Conservation (phyloP, 2,329 filamentous ascomycete genomes). For the Sporothrix brunneoviolacea region DNA sequence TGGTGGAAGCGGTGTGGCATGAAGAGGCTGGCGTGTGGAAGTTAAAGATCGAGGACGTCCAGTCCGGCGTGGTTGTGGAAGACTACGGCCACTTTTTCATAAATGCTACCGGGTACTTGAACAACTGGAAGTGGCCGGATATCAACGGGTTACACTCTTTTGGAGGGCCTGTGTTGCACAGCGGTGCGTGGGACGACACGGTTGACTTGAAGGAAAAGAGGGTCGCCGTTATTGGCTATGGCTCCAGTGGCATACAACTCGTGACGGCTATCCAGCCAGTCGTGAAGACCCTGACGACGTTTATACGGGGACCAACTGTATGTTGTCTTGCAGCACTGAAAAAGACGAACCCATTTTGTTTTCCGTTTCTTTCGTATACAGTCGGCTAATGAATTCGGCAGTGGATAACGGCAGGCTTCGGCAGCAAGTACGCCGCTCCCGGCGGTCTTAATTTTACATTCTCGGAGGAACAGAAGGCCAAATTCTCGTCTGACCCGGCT, state of each 20-base stretch:
- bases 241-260: constrained; percentile 16
- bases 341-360: constrained; percentile 42
- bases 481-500: constrained; percentile 16
- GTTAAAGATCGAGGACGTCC: constrained; percentile 5
- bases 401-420: constrained; percentile 60
- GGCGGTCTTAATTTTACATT: constrained; percentile 20
- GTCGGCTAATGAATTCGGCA: neutral
- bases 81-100: constrained; percentile 40
- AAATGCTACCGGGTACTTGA: constrained; percentile 41
- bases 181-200: constrained; percentile 21
- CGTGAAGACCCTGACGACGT: constrained; percentile 24
- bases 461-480: constrained; percentile 10
- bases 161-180: constrained; percentile 16
- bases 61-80: neutral
- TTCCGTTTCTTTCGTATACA: constrained; percentile 25
- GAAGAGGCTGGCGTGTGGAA: constrained; percentile 14
- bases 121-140: constrained; percentile 41
- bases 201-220: constrained; percentile 9
- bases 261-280: constrained; percentile 30
- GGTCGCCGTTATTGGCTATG: constrained; percentile 16
- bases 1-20: constrained; percentile 12
- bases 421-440: constrained; percentile 46
- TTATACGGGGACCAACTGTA: constrained; percentile 9
- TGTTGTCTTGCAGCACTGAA: no score
- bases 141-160: constrained; percentile 16